These are phyloP conservation scores for Tetragonia tetragonoides DNA, from an alignment of 148 eudicot genomes.

Conservation along the genomic window DNA sequence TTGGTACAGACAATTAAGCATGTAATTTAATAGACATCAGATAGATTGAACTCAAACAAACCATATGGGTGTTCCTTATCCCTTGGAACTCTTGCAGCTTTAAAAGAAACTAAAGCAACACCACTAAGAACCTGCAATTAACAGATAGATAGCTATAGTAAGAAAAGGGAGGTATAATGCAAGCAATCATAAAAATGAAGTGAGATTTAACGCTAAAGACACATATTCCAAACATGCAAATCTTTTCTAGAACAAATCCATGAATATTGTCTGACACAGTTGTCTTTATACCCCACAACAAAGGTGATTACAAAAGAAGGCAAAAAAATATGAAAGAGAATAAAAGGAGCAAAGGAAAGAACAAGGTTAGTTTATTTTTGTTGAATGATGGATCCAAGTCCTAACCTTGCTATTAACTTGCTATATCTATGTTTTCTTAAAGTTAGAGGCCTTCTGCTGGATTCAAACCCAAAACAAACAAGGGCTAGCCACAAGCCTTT, in stretches of 20 bases:
- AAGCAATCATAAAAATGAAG: neutral
- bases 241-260: neutral
- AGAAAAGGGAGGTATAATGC: neutral
- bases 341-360: neutral
- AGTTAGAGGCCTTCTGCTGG: neutral
- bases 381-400: neutral
- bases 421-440: neutral
- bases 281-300: neutral
- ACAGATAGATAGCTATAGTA: slow-evolving; percentile 18
- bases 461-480: neutral
- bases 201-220: too few species aligned
- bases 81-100: slow-evolving; percentile 92
- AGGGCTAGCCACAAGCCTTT: neutral
- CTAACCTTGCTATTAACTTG: neutral
- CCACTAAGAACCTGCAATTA: slow-evolving; percentile 80
- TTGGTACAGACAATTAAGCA: neutral
- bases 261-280: neutral
- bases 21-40: slow-evolving; percentile 15
- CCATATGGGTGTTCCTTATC: slow-evolving; percentile 99
- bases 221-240: neutral
- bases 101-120: slow-evolving; percentile 81
- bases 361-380: too few species aligned
- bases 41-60: slow-evolving; percentile 53
- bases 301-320: too few species aligned
- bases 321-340: neutral